These are phyloP conservation scores for Juglanconis juglandina DNA, from an alignment of 2,329 filamentous ascomycete species.

Conservation along the genomic window DNA sequence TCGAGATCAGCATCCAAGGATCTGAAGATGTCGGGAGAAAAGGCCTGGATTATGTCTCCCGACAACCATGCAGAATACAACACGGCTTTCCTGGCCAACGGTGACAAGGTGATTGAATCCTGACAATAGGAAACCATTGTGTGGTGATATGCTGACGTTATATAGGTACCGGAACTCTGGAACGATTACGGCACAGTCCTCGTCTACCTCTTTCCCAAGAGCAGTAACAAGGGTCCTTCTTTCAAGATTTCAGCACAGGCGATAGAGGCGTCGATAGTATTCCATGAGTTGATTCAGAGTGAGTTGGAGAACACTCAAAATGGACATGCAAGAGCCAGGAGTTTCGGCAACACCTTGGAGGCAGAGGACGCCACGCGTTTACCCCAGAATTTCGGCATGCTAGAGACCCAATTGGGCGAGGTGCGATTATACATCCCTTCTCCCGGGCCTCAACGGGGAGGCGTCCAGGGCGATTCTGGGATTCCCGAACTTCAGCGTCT, in stretches of 20 bases:
- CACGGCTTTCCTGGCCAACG: conserved; percentile 45
- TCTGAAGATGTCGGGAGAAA: conserved; percentile 19
- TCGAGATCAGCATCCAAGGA: conserved; percentile 50
- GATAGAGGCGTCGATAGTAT: conserved; percentile 51
- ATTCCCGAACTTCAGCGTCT: conserved; percentile 49
- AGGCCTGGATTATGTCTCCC: conserved; percentile 55
- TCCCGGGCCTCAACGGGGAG: conserved; percentile 28
- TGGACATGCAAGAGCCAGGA: conserved; percentile 36
- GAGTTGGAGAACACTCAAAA: conserved; percentile 36
- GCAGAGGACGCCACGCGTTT: conserved; percentile 42
- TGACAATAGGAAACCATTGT: not conserved
- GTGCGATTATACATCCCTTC: conserved; percentile 53
- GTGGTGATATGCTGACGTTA: conserved; percentile 9
- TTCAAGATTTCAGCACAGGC: conserved; percentile 58
- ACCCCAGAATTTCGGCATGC: conserved; percentile 12
- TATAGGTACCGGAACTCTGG: conserved; percentile 63
- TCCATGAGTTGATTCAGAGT: conserved; percentile 49
- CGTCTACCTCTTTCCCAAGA: conserved; percentile 54
- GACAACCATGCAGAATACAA: conserved; percentile 55
- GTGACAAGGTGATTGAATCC: conserved; percentile 47
- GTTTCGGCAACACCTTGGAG: conserved; percentile 46
- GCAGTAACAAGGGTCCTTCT: conserved; percentile 49
- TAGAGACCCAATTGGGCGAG: conserved; percentile 36
- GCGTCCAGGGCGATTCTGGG: not conserved
- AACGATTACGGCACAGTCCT: conserved; percentile 56